phyloP scores from a whole-genome alignment of 2,329 filamentous ascomycete genomes.

The Purpureocillium takamizusanense region DNA sequence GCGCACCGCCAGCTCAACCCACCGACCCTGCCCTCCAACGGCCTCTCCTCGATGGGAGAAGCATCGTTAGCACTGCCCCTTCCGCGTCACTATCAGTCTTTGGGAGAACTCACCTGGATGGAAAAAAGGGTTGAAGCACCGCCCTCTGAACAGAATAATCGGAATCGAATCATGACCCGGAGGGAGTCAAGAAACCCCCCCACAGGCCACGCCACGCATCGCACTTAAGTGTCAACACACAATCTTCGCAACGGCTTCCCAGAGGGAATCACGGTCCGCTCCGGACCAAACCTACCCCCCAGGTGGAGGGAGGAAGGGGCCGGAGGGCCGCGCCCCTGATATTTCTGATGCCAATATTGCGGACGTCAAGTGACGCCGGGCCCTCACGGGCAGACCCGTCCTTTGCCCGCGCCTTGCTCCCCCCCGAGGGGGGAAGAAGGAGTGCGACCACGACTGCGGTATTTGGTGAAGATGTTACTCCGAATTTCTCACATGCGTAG shows the following conservation, averaged over 20 bases:
- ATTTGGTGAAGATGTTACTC: constrained; percentile 11
- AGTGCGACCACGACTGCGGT: constrained; percentile 9
- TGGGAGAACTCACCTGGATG: constrained; percentile 8
- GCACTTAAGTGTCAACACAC: constrained; percentile 15
- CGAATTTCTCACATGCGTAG: constrained; percentile 15
- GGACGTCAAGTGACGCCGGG: constrained; percentile 12
- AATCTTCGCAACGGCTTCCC: constrained; percentile 15
- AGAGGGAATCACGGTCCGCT: constrained; percentile 5
- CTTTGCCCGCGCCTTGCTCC: constrained; percentile 2
- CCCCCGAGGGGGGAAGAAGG: too few relatives aligned
- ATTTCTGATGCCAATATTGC: constrained; percentile 15
- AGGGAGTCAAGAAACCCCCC: too few relatives aligned
- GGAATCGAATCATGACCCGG: constrained; percentile 14
- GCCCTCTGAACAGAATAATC: constrained; percentile 14
- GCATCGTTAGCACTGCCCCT: constrained; percentile 6
- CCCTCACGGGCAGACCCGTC: constrained; percentile 15
- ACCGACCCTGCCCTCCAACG: background rate
- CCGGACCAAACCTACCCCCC: background rate
- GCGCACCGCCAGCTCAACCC: background rate
- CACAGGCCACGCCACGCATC: constrained; percentile 12
- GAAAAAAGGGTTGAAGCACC: constrained; percentile 12
- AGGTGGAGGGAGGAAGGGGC: background rate
- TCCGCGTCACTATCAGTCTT: too few relatives aligned
- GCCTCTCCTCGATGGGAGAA: background rate
- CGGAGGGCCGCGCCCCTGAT: constrained; percentile 4